A percentile compares a stretch with the other conserved stretches of the same genome.
These are phyloP conservation scores for Blastobotrys elegans DNA, from an alignment of 1,139 yeast species.

Conservation along the genomic window DNA sequence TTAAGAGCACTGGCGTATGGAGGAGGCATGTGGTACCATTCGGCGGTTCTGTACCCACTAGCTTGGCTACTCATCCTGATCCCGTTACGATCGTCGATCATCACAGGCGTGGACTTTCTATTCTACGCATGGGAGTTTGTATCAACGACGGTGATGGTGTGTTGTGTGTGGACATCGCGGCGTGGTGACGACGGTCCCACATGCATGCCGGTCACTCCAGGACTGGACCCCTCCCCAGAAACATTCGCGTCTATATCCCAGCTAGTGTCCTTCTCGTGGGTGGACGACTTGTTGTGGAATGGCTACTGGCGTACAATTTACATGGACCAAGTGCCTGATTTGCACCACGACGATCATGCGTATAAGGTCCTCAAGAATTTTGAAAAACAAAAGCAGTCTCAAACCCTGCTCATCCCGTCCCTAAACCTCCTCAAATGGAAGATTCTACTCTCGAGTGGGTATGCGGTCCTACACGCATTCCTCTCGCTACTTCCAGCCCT, in stretches of 20 bases:
- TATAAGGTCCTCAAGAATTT: conserved; percentile 60
- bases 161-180: neutral
- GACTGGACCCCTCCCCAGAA: neutral
- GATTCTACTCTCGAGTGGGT: neutral
- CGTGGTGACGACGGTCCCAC: conserved; percentile 1
- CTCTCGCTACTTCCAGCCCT: conserved; percentile 57
- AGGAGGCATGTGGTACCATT: conserved; percentile 54
- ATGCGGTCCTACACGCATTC: neutral
- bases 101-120: neutral
- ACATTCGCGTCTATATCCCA: conserved; percentile 1
- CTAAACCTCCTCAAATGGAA: neutral
- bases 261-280: neutral
- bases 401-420: conserved; percentile 33
- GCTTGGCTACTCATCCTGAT: conserved; percentile 2
- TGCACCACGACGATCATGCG: conserved; percentile 76
- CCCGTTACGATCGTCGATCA: neutral
- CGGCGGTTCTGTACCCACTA: conserved; percentile 48
- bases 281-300: conserved; percentile 4
- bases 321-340: conserved; percentile 31
- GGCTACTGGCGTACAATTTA: conserved; percentile 2
- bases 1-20: neutral
- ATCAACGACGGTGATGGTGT: neutral
- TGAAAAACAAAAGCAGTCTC: conserved; percentile 36
- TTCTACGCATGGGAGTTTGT: neutral
- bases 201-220: neutral